These are phyloP conservation scores for Malus hybrid DNA, from an alignment of 331 rosid species.

Conservation along the genomic window DNA sequence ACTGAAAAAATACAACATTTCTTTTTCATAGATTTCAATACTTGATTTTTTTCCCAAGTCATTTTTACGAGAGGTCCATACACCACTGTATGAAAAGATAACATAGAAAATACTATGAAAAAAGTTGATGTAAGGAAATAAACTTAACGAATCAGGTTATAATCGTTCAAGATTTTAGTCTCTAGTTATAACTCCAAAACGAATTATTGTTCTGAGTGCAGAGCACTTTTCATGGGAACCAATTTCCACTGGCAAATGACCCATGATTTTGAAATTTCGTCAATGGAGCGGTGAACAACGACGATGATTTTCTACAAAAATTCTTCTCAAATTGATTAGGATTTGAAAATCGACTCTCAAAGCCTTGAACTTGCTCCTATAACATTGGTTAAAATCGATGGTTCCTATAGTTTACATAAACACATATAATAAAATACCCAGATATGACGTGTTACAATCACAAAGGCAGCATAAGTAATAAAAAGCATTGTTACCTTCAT, in stretches of 20 bases:
- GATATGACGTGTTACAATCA: slow-evolving; percentile 4
- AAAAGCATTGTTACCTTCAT: slow-evolving; percentile 51
- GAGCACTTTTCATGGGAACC: not conserved
- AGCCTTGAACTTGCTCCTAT: too few species aligned
- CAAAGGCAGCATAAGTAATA: slow-evolving; percentile 2
- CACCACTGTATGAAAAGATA: not conserved
- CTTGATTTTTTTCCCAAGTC: not conserved
- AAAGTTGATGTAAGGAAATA: not conserved
- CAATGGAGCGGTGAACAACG: too few species aligned
- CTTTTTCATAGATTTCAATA: slow-evolving; percentile 3
- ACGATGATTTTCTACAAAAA: too few species aligned
- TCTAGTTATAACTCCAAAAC: not conserved
- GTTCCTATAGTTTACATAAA: slow-evolving; percentile 45
- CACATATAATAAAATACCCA: slow-evolving; percentile 15
- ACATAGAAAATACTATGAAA: not conserved
- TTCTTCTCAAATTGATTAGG: too few species aligned
- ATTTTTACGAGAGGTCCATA: not conserved
- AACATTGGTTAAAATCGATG: slow-evolving; percentile 26
- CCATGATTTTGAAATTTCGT: too few species aligned
- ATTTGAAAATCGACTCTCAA: too few species aligned
- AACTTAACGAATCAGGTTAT: not conserved
- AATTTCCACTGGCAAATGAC: not conserved
- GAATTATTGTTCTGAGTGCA: not conserved
- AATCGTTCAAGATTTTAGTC: not conserved
- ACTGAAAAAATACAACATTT: slow-evolving; percentile 43